These are phyloP conservation scores for Curvularia sp. DNA, from an alignment of 2,329 filamentous ascomycete genomes.

Conservation along the genomic window DNA sequence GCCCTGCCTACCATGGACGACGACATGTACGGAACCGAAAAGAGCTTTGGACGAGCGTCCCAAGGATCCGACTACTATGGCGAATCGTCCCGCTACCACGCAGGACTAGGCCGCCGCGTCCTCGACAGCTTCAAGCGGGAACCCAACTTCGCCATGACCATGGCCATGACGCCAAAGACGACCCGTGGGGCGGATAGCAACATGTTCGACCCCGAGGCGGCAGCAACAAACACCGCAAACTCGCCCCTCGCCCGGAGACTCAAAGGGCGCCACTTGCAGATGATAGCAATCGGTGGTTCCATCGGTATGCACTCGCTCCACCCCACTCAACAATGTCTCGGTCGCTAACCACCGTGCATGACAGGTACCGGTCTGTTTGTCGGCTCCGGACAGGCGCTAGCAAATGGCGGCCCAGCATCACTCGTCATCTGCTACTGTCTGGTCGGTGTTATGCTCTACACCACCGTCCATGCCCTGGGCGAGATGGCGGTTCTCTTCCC, in stretches of 20 bases:
- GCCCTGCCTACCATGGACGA: constrained; percentile 33
- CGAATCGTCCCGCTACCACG: constrained; percentile 44
- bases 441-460: constrained; percentile 87
- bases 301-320: constrained; percentile 60
- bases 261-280: constrained; percentile 74
- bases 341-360: constrained; percentile 21
- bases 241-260: constrained; percentile 72
- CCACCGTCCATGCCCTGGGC: constrained; percentile 87
- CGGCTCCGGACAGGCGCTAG: constrained; percentile 63
- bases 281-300: constrained; percentile 95
- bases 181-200: constrained; percentile 60
- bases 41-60: constrained; percentile 48
- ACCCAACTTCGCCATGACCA: constrained; percentile 54
- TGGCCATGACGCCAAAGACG: constrained; percentile 57
- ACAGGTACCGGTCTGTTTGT: constrained; percentile 75
- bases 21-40: constrained; percentile 49
- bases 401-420: constrained; percentile 49
- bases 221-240: constrained; percentile 69
- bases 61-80: constrained; percentile 49
- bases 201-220: constrained; percentile 68
- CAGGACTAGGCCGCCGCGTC: constrained; percentile 52
- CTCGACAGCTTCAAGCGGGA: constrained; percentile 51
- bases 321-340: constrained; percentile 9
- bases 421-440: constrained; percentile 57
- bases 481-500: constrained; percentile 92